Percentiles rank a stretch among this genome's conserved stretches.
These are phyloP conservation scores for Lactarius hengduanensis DNA, from an alignment of 768 basidiomycete genomes.

Conservation along the genomic window DNA sequence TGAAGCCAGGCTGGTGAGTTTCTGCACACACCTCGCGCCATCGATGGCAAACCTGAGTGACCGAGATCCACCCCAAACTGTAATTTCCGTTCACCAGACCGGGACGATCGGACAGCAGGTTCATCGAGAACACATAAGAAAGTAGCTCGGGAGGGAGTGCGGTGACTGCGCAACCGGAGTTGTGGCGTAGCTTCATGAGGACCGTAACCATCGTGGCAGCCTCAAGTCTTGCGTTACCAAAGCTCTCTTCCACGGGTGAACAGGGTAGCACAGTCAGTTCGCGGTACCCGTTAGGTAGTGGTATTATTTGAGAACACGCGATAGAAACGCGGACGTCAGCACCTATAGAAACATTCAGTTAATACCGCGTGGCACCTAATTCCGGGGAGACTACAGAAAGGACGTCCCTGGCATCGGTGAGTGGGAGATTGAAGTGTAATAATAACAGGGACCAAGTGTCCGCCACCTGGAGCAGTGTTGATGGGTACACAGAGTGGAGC, in stretches of 20 bases:
- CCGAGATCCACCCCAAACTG: slow-evolving; percentile 8
- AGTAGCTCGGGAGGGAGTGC: slow-evolving; percentile 15
- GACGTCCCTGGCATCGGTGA: neutral
- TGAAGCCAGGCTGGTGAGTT: neutral
- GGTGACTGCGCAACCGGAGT: neutral
- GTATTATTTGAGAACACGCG: neutral
- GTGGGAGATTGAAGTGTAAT: neutral
- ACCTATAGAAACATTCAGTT: neutral
- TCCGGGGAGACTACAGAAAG: neutral
- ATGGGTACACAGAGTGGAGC: neutral
- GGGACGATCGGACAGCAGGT: neutral
- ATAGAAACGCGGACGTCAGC: neutral
- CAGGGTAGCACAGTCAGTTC: neutral
- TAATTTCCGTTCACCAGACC: neutral
- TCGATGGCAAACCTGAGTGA: slow-evolving; percentile 10
- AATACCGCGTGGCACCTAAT: neutral
- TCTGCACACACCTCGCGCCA: slow-evolving; percentile 13
- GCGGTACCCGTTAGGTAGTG: neutral
- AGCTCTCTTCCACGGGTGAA: neutral
- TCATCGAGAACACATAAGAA: slow-evolving; percentile 12
- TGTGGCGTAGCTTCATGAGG: slow-evolving; percentile 2
- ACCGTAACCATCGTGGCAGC: neutral
- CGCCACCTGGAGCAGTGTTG: neutral
- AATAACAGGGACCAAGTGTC: neutral
- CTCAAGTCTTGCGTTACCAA: neutral